These are phyloP conservation scores for Gracilaria gracilis DNA, from an alignment of 23 red algal genomes.

Conservation along the genomic window DNA sequence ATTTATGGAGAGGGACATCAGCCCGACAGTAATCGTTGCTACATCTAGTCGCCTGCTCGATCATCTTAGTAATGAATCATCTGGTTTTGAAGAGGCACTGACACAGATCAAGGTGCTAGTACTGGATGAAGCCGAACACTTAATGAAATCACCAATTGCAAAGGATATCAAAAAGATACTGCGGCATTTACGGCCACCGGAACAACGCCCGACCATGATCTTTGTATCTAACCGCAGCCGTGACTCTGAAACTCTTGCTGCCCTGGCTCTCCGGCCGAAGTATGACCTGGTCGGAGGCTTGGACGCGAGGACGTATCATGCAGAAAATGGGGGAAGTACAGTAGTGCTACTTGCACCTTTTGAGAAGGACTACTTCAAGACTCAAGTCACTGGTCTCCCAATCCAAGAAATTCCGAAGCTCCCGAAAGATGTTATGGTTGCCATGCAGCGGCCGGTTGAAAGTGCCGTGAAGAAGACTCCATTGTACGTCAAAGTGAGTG, in stretches of 20 bases:
- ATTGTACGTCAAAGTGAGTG: constrained; percentile 23
- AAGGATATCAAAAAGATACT: constrained; percentile 76
- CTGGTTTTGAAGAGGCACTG: constrained; percentile 63
- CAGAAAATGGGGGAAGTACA: constrained; percentile 74
- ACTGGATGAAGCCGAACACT: constrained; percentile 89
- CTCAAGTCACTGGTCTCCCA: constrained; percentile 41
- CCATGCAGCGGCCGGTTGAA: background rate
- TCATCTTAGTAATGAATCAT: constrained; percentile 57
- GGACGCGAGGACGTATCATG: constrained; percentile 70
- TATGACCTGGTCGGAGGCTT: constrained; percentile 50
- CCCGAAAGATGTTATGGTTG: constrained; percentile 29
- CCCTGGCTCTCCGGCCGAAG: constrained; percentile 33
- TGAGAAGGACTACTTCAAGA: constrained; percentile 68
- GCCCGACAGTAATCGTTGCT: constrained; percentile 78
- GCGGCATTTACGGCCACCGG: constrained; percentile 10
- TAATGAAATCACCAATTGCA: constrained; percentile 82
- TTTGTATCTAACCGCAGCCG: constrained; percentile 30
- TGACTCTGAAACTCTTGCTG: constrained; percentile 23
- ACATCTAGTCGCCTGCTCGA: constrained; percentile 82
- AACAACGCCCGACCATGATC: constrained; percentile 53
- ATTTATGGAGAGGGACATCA: constrained; percentile 12
- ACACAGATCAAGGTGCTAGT: constrained; percentile 62
- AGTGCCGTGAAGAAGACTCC: constrained; percentile 22
- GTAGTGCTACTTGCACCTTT: constrained; percentile 78
- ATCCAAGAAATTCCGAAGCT: constrained; percentile 38